Evolutionary conservation across 257 asterid genomes (phyloP), one percentile per base, ranked within the genome.

Genomic region (Orobanche coerulescens): DNA sequence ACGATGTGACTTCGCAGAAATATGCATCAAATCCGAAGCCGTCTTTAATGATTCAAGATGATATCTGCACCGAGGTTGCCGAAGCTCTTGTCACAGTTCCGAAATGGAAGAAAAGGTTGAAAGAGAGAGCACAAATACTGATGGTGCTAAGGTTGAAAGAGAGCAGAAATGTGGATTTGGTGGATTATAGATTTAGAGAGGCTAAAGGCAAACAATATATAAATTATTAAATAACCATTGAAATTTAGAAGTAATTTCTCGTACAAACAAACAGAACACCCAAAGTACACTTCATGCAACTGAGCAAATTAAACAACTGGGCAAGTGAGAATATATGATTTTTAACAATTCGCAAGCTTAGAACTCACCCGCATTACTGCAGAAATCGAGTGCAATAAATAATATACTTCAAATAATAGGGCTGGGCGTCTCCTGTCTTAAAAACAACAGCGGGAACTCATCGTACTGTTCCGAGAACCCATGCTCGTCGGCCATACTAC

Each of bases 371-470:
- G 16, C 68, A 59, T n/a, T 16, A 37, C 57, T 7, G 61, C 74
- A 61, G 66, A 68, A 30, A 49, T 51, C 43, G 10, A 20, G 74
- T n/a, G 69, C 77, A 62, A 52, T 36, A 2, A 36, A 40, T n/a
- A 40, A 40, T n/a, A 10, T 40, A 7, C 16, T 51, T 11, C 71
- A 64, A 73, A n/a, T n/a, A 56, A 64, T 47, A 9, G 84, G 82
- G 61, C 78, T 70, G 1, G 57, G 18, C 0, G 69, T 0, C 47
- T 77, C 79, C 65, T 71, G 80, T 28, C 71, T 76, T 4, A 62
- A 81, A 61, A 78, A 78, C 70, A 73, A 58, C 2, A 83, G 67
- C 1, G 94, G 89, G 51, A 84, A 84, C 15, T 84, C 89, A 48
- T 82, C 89, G 33, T 51, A 75, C 28, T 78, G 79, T 44, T 82